phyloP scores from a whole-genome alignment of 2,329 filamentous ascomycete genomes.

The Metarhizium rileyi region DNA sequence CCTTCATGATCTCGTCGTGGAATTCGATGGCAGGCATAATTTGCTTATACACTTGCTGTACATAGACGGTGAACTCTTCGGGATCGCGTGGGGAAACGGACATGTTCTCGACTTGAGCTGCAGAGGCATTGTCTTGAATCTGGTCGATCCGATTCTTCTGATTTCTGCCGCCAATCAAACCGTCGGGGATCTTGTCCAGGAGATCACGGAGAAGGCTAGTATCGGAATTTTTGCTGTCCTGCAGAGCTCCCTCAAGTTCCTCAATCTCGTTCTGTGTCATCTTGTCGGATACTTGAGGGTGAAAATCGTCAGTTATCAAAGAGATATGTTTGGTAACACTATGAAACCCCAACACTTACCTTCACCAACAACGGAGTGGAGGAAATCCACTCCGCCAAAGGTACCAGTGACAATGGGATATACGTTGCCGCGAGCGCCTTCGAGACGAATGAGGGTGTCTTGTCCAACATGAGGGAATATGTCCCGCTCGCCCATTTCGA shows the following conservation, averaged over 20 bases:
- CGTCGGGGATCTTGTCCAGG: constrained; percentile 70
- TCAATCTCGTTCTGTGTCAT: constrained; percentile 84
- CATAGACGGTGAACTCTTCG: constrained; percentile 73
- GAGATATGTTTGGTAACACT: neutral
- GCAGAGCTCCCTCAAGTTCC: constrained; percentile 74
- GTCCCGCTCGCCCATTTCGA: constrained; percentile 71
- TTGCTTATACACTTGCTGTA: constrained; percentile 63
- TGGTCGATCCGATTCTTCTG: constrained; percentile 69
- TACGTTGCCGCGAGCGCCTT: constrained; percentile 55
- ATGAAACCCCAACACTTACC: constrained; percentile 23
- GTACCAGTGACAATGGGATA: constrained; percentile 85
- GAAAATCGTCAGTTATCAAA: neutral
- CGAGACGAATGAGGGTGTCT: constrained; percentile 58
- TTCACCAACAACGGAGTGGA: constrained; percentile 74
- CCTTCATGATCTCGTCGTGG: constrained; percentile 80
- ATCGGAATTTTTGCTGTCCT: constrained; percentile 52
- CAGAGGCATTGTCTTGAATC: constrained; percentile 65
- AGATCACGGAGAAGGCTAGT: constrained; percentile 70
- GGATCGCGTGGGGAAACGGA: constrained; percentile 68
- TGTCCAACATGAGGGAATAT: constrained; percentile 83
- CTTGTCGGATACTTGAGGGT: constrained; percentile 65
- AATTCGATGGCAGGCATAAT: constrained; percentile 86
- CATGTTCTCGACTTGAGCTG: constrained; percentile 66
- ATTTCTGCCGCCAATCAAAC: constrained; percentile 66
- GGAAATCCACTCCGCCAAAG: constrained; percentile 89